Evolutionary conservation across 768 basidiomycete species (phyloP).

Genomic region (Xerocomus spinulosus): DNA sequence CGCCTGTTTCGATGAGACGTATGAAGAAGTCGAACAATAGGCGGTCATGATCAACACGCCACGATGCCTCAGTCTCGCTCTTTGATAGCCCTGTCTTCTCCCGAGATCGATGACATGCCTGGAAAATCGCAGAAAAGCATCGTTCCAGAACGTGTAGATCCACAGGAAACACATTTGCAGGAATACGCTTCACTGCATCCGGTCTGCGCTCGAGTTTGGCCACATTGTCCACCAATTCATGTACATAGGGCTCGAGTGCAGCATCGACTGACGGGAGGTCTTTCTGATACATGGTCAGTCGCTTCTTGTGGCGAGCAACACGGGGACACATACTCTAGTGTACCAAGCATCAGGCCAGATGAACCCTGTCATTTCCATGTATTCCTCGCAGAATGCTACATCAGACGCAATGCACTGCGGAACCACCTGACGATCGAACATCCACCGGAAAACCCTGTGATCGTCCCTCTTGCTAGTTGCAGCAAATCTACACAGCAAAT

Average conservation of each 20-base stretch:
- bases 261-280: slow-evolving; percentile 8
- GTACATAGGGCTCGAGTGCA: slow-evolving; percentile 7
- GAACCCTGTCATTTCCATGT: background rate
- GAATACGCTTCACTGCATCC: background rate
- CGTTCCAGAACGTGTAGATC: slow-evolving; percentile 3
- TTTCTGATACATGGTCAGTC: background rate
- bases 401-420: slow-evolving; percentile 4
- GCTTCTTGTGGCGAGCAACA: too few species aligned
- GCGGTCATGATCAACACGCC: slow-evolving; percentile 10
- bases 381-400: slow-evolving; percentile 2
- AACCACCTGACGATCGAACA: slow-evolving; percentile 8
- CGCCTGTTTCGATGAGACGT: background rate
- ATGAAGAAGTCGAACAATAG: too few species aligned
- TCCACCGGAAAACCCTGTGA: slow-evolving; percentile 5
- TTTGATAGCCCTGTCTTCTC: too few species aligned
- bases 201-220: background rate
- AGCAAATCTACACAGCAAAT: background rate
- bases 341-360: slow-evolving; percentile 10
- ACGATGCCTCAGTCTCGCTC: slow-evolving; percentile 1
- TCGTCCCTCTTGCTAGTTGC: background rate
- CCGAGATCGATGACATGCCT: slow-evolving; percentile 6
- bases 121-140: slow-evolving; percentile 10
- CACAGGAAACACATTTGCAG: slow-evolving; percentile 1
- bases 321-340: slow-evolving; percentile 2
- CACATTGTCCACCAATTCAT: slow-evolving; percentile 2